phyloP scores from a whole-genome alignment of 2,329 filamentous ascomycete species.

The Rhytidhysteron rufulum region DNA sequence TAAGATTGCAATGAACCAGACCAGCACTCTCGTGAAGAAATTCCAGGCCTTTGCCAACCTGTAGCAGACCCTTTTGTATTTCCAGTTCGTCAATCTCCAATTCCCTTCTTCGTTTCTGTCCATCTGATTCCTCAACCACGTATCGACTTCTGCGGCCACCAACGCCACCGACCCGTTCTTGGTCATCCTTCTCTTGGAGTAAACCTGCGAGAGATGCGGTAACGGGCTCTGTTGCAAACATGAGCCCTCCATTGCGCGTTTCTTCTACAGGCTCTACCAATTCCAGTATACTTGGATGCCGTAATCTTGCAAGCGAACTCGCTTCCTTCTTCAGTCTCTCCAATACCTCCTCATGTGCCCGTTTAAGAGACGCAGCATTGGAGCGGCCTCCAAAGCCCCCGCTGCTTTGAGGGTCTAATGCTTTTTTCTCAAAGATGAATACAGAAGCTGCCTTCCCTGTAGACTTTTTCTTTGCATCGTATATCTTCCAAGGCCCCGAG shows the following conservation, averaged over 20 bases:
- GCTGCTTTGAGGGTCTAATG: slow-evolving; percentile 65
- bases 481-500: slow-evolving; percentile 94
- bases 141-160: slow-evolving; percentile 72
- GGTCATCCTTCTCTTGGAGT: slow-evolving; percentile 82
- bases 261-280: slow-evolving; percentile 94
- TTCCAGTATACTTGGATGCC: slow-evolving; percentile 89
- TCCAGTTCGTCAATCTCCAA: slow-evolving; percentile 95
- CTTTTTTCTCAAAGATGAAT: slow-evolving; percentile 91
- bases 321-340: slow-evolving; percentile 91
- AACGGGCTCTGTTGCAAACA: slow-evolving; percentile 92
- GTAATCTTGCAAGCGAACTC: slow-evolving; percentile 77
- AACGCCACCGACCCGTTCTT: slow-evolving; percentile 66
- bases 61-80: slow-evolving; percentile 91
- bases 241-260: slow-evolving; percentile 81
- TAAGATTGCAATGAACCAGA: slow-evolving; percentile 89
- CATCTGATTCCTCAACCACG: slow-evolving; percentile 75
- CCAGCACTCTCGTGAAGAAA: slow-evolving; percentile 94
- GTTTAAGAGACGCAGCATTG: slow-evolving; percentile 68
- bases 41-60: slow-evolving; percentile 89
- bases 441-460: slow-evolving; percentile 85
- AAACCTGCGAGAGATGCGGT: slow-evolving; percentile 82
- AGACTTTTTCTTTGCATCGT: slow-evolving; percentile 94
- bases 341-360: slow-evolving; percentile 81
- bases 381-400: slow-evolving; percentile 56
- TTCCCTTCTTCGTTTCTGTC: slow-evolving; percentile 66